Evolutionary conservation across 73 alveolate species (phyloP), one percentile per base, ranked within the genome.

Genomic region (Paraurostyla sp.): DNA sequence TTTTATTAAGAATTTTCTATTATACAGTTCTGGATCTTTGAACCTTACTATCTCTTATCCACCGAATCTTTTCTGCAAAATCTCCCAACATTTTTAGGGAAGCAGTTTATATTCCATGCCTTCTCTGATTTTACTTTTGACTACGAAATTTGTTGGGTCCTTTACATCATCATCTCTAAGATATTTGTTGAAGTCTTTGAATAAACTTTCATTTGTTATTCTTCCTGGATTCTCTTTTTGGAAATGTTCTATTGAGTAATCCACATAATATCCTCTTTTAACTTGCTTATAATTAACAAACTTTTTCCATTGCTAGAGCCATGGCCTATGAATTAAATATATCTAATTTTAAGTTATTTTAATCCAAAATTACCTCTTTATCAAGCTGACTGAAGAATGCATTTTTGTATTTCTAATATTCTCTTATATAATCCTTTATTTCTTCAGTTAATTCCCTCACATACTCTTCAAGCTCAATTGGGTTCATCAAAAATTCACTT

Each of bases 151-250:
- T 15, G 52, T 29, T 23, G 71, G 89, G 41, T 71, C 76, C 0
- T 33, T 41, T 20, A 60, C 59, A 65, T 87, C 89, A 42, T 38
- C 82, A 3, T 56, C 76, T 23, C 83, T 25, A 25, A 42, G 71
- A 48, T 87, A 46, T 32, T 87, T 43, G 65, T 18, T 22, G n/a
- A 27, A 38, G 46, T 73, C 76, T 38, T 57, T 73, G 16, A 87
- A 50, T 9, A 87, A 45, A 0, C 16, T 0, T 48, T 87, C 85
- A 29, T 87, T 87, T 15, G 35, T 43, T 11, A 87, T 57, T n/a
- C 60, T 69, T 15, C 93, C 93, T 9, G 93, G 93, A 35, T 73
- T 16, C 23, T 50, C 65, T n/a, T 16, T 50, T 1, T 71, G 62
- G 29, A 78, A 32, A n/a, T 60, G 56, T 41, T 83, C 85, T 0